These are phyloP conservation scores for Fusarium tuaranense DNA, from an alignment of 2,329 filamentous ascomycete genomes.

Conservation along the genomic window DNA sequence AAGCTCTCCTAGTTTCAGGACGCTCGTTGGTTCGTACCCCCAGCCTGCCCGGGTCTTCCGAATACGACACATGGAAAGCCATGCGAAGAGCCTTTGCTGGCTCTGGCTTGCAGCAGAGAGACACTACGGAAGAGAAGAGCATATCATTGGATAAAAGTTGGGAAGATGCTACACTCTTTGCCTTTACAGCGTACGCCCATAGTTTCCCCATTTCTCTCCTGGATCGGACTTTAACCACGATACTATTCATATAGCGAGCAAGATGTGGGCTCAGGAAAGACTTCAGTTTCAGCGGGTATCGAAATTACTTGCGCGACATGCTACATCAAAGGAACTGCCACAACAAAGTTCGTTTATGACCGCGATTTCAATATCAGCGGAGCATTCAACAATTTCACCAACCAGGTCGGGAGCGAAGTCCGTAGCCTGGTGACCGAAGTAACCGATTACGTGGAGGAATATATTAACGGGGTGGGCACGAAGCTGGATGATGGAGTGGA, in stretches of 20 bases:
- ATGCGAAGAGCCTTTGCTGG: neutral
- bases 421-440: neutral
- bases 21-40: neutral
- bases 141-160: neutral
- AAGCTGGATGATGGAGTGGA: constrained; percentile 20
- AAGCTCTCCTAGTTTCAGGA: neutral
- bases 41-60: neutral
- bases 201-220: neutral
- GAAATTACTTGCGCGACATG: neutral
- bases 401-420: neutral
- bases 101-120: neutral
- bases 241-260: neutral
- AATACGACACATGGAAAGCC: neutral
- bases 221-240: neutral
- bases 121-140: neutral
- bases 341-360: neutral
- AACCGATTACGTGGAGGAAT: constrained; percentile 16
- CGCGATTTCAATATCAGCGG: neutral
- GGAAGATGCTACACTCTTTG: neutral
- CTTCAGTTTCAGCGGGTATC: neutral
- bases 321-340: neutral
- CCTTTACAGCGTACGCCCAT: neutral
- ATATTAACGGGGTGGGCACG: constrained; percentile 1
- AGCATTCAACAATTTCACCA: neutral
- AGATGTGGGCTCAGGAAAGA: neutral